Conservation (phyloP, 306 rosid genomes). For the Casuarina equisetifolia region DNA sequence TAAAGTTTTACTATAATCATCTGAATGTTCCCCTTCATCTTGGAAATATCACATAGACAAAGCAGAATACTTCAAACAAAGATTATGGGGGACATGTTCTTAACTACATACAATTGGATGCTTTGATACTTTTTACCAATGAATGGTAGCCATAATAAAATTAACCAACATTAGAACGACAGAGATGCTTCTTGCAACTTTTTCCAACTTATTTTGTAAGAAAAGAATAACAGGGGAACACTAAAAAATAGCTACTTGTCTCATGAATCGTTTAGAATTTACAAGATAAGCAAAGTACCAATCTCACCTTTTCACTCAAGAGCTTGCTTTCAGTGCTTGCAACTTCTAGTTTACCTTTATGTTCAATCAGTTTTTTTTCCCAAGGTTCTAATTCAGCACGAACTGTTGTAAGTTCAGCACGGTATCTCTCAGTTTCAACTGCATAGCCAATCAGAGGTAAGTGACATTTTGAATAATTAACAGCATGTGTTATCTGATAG, state of each 20-base stretch:
- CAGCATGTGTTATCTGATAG: not conserved
- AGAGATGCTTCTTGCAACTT: not conserved
- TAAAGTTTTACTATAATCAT: no score
- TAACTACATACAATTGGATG: not conserved
- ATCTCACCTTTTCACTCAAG: conserved; percentile 73
- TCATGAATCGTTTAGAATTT: not conserved
- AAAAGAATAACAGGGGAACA: not conserved
- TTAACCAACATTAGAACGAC: not conserved
- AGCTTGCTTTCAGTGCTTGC: conserved; percentile 72
- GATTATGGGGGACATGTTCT: no score
- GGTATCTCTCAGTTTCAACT: conserved; percentile 84
- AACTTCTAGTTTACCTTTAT: conserved; percentile 89
- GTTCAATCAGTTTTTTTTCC: conserved; percentile 88
- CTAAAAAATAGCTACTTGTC: not conserved
- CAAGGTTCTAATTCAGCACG: conserved; percentile 94
- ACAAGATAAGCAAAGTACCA: conserved; percentile 14
- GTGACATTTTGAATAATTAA: not conserved
- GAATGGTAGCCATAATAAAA: not conserved
- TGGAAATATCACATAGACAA: no score
- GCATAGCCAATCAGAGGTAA: conserved; percentile 34
- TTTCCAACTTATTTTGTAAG: not conserved
- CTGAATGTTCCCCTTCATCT: no score
- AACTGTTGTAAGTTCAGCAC: conserved; percentile 75
- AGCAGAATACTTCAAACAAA: no score
- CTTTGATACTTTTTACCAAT: not conserved